phyloP scores from a whole-genome alignment of 2,329 filamentous ascomycete species.

The Sclerotinia sclerotiorum region DNA sequence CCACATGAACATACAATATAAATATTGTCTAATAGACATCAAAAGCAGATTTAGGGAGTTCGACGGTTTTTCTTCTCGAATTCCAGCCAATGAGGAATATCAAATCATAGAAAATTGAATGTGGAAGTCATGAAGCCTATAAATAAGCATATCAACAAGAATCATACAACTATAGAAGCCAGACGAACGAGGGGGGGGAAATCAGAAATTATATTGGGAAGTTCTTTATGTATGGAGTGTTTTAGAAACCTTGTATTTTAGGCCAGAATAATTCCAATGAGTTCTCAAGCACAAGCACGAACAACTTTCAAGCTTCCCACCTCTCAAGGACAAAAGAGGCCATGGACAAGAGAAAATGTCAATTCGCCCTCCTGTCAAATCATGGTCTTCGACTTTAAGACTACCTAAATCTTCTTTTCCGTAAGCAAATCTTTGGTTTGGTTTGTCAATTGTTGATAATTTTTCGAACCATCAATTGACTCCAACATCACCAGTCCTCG shows the following conservation, averaged over 20 bases:
- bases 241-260: background rate
- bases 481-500: conserved; percentile 35
- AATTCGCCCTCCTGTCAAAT: conserved; percentile 46
- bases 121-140: background rate
- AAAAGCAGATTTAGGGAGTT: background rate
- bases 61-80: background rate
- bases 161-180: background rate
- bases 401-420: conserved; percentile 75
- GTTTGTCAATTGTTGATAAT: conserved; percentile 24
- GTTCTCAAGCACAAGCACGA: no score
- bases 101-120: background rate
- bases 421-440: conserved; percentile 45
- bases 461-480: conserved; percentile 20
- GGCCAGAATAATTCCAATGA: background rate
- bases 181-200: background rate
- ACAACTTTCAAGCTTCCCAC: background rate
- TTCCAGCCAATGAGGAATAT: background rate
- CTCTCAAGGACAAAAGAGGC: background rate
- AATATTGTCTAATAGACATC: background rate
- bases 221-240: background rate
- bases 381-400: conserved; percentile 72
- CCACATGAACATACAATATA: background rate
- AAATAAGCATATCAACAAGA: background rate
- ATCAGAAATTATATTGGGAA: background rate
- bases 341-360: conserved; percentile 37